phyloP scores from a whole-genome alignment of 2,329 filamentous ascomycete genomes.

The Raffaelea arxii region DNA sequence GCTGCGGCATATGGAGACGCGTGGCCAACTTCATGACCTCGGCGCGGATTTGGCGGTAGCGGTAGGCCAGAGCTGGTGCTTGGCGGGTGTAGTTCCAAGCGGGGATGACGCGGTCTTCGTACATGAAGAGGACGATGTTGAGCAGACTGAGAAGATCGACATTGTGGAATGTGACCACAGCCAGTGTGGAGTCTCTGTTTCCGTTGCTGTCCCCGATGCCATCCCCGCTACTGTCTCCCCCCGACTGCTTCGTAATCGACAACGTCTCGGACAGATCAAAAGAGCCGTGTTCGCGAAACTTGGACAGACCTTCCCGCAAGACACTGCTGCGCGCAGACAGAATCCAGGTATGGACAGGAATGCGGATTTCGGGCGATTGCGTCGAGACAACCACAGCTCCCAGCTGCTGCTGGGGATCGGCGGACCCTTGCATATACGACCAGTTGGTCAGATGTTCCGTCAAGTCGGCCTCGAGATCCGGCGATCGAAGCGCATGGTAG shows the following conservation, averaged over 20 bases:
- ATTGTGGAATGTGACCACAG: constrained; percentile 53
- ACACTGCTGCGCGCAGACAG: constrained; percentile 63
- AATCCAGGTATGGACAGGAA: constrained; percentile 79
- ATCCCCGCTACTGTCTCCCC: constrained; percentile 23
- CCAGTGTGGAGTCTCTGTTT: no score
- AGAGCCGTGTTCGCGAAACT: constrained; percentile 39
- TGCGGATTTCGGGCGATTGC: constrained; percentile 54
- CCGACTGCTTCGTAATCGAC: constrained; percentile 34
- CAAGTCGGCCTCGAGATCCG: constrained; percentile 58
- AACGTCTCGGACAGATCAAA: constrained; percentile 52
- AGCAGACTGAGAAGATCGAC: constrained; percentile 71
- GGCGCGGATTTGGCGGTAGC: constrained; percentile 69
- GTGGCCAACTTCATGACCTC: constrained; percentile 69
- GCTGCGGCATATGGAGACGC: constrained; percentile 55
- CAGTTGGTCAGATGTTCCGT: constrained; percentile 34
- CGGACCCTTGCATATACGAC: constrained; percentile 23
- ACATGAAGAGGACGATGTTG: constrained; percentile 70
- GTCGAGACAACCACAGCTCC: constrained; percentile 43
- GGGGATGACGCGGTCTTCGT: constrained; percentile 70
- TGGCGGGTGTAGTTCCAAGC: constrained; percentile 75
- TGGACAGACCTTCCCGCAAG: constrained; percentile 51
- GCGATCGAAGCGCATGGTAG: constrained; percentile 47
- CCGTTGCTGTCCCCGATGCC: neutral
- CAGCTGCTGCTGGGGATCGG: constrained; percentile 17
- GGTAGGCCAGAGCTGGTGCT: constrained; percentile 53